phyloP scores from a whole-genome alignment of 225 moss, liverwort and hornwort genomes.

The Anthoceros angustus region DNA sequence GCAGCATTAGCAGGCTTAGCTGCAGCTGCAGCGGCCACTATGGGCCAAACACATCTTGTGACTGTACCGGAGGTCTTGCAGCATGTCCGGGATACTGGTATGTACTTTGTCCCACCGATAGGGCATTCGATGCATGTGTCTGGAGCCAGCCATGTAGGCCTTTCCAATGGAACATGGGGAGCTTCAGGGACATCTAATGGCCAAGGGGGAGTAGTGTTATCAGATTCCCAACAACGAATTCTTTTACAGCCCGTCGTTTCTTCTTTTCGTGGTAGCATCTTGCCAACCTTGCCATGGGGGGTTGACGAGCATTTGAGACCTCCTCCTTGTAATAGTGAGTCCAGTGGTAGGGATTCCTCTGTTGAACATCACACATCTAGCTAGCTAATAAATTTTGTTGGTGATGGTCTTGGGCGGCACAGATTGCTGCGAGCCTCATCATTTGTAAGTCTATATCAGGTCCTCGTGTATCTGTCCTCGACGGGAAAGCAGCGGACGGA shows the following conservation, averaged over 20 bases:
- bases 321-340: neutral
- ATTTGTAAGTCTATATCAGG: neutral
- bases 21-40: slow-evolving; percentile 25
- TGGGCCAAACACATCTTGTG: slow-evolving; percentile 27
- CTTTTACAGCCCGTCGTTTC: slow-evolving; percentile 42
- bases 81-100: slow-evolving; percentile 35
- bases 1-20: slow-evolving; percentile 22
- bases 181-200: neutral
- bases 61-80: slow-evolving; percentile 40
- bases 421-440: neutral
- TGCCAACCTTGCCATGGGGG: slow-evolving; percentile 39
- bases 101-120: slow-evolving; percentile 33
- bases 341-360: slow-evolving; percentile 1
- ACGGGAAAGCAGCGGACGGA: neutral
- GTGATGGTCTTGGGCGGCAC: neutral
- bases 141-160: slow-evolving; percentile 29
- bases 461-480: neutral
- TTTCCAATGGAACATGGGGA: slow-evolving; percentile 38
- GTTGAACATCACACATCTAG: neutral
- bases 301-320: slow-evolving; percentile 49
- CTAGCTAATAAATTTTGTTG: neutral
- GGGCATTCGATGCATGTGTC: slow-evolving; percentile 29
- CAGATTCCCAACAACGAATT: slow-evolving; percentile 39
- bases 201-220: slow-evolving; percentile 15
- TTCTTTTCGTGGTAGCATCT: slow-evolving; percentile 35